phyloP scores from a whole-genome alignment of 2,329 filamentous ascomycete genomes.

The Fonsecaea nubica region DNA sequence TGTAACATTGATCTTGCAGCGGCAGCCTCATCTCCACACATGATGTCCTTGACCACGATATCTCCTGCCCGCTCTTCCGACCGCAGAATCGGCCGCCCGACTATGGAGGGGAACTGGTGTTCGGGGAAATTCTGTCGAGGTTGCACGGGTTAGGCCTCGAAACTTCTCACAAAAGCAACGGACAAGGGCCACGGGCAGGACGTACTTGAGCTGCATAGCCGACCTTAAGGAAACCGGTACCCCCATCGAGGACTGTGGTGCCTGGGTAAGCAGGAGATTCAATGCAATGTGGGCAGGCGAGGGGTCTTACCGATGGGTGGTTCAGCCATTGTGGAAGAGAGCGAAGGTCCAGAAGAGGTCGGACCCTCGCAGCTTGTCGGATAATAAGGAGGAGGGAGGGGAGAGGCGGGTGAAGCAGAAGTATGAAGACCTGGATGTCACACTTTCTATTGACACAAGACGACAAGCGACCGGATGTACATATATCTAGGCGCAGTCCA shows the following conservation, averaged over 20 bases:
- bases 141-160: conserved; percentile 28
- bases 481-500: conserved; percentile 18
- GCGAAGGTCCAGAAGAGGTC: background rate
- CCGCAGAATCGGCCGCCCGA: conserved; percentile 95
- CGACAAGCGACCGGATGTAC: background rate
- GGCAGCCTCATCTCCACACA: conserved; percentile 98
- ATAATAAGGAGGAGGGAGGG: background rate
- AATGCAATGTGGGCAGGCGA: conserved; percentile 21
- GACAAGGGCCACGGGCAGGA: conserved; percentile 5
- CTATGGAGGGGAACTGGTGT: conserved; percentile 97
- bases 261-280: conserved; percentile 42
- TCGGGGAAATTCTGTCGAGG: conserved; percentile 87
- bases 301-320: conserved; percentile 55
- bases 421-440: background rate
- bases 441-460: background rate
- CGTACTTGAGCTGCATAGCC: conserved; percentile 89
- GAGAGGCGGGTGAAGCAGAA: background rate
- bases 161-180: background rate
- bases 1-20: conserved; percentile 96
- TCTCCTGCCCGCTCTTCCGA: conserved; percentile 85
- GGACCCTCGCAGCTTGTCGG: background rate
- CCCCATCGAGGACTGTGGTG: conserved; percentile 90
- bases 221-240: conserved; percentile 99
- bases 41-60: conserved; percentile 91
- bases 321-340: conserved; percentile 51